A percentile compares a stretch with the other conserved stretches of the same genome.
These are phyloP conservation scores for Talinum fruticosum DNA, from an alignment of 148 eudicot genomes.

Conservation along the genomic window DNA sequence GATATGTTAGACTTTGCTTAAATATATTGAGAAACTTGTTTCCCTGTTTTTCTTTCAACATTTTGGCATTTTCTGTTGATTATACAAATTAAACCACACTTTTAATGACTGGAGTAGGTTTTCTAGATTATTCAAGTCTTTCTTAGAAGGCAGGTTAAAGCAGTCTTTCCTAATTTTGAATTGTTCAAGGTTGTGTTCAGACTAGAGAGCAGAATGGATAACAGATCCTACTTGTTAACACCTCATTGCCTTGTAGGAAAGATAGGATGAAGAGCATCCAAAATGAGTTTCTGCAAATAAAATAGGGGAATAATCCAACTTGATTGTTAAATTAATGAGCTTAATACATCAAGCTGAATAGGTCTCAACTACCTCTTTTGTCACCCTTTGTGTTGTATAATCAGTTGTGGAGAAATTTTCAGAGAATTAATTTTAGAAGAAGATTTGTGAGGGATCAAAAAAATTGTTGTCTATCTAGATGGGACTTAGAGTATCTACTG, in stretches of 20 bases:
- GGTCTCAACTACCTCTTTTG: background rate
- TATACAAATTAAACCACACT: too few species aligned
- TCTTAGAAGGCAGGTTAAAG: too few species aligned
- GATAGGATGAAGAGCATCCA: background rate
- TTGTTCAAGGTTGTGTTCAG: too few species aligned
- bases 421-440: background rate
- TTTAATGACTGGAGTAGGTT: too few species aligned
- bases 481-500: constrained; percentile 2
- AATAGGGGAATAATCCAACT: background rate
- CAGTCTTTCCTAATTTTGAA: too few species aligned
- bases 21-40: too few species aligned
- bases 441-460: background rate
- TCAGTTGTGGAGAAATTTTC: background rate
- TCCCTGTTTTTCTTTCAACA: too few species aligned
- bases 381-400: background rate
- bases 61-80: too few species aligned
- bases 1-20: too few species aligned
- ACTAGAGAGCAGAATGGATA: background rate
- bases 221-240: background rate
- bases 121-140: too few species aligned
- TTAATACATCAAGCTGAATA: background rate
- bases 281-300: background rate
- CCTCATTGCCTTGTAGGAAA: background rate
- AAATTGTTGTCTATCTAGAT: background rate
- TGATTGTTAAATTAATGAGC: background rate